Conservation (phyloP, 495 filamentous ascomycete genomes). For the Xylaria acuta region DNA sequence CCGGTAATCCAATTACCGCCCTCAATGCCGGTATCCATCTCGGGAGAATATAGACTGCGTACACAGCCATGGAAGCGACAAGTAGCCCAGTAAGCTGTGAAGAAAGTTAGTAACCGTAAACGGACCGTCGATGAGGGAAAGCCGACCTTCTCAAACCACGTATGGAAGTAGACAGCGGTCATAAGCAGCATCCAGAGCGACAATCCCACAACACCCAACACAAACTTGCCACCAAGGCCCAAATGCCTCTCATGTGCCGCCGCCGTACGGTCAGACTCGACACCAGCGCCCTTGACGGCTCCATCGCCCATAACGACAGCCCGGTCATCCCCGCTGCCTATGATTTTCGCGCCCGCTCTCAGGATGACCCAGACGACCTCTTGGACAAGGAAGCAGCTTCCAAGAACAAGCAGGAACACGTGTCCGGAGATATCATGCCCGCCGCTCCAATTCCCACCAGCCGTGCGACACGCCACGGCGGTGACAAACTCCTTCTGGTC, state of each 20-base stretch:
- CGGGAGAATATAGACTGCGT: conserved; percentile 78
- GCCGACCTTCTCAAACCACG: conserved; percentile 94
- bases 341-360: conserved; percentile 37
- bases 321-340: conserved; percentile 57
- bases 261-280: conserved; percentile 40
- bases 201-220: conserved; percentile 62
- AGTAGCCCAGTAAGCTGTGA: conserved; percentile 72
- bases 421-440: conserved; percentile 95
- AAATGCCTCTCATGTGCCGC: conserved; percentile 39
- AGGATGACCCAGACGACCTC: conserved; percentile 73
- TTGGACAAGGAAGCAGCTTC: conserved; percentile 77
- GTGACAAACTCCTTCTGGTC: conserved; percentile 64
- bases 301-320: conserved; percentile 66
- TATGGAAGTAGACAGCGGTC: conserved; percentile 97
- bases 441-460: conserved; percentile 83
- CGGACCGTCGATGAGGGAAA: conserved; percentile 12
- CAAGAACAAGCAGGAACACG: conserved; percentile 88
- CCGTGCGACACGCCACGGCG: conserved; percentile 79
- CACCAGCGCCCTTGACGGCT: conserved; percentile 57
- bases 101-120: conserved; percentile 31
- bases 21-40: conserved; percentile 67
- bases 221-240: conserved; percentile 53
- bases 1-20: conserved; percentile 75
- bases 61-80: conserved; percentile 72
- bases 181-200: conserved; percentile 96